phyloP scores from a whole-genome alignment of 257 asterid genomes.

The Petunia axillaris region DNA sequence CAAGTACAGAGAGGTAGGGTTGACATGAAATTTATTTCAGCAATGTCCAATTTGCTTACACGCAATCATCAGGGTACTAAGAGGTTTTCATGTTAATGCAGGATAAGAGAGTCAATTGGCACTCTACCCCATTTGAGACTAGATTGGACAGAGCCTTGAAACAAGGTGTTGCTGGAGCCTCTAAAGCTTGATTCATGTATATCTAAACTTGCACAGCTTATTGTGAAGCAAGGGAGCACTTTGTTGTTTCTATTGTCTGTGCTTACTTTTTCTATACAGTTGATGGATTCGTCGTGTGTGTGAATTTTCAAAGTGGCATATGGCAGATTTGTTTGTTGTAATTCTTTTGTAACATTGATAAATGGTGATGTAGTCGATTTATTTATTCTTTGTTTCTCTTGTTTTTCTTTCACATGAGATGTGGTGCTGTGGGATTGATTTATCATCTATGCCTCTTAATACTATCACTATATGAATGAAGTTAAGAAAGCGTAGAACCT shows the following conservation, averaged over 20 bases:
- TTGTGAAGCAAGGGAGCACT: constrained; percentile 32
- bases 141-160: constrained; percentile 80
- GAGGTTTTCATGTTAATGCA: constrained; percentile 42
- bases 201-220: constrained; percentile 1
- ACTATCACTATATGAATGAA: too few species aligned
- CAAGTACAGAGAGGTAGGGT: constrained; percentile 86
- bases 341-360: constrained; percentile 7
- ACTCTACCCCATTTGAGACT: constrained; percentile 87
- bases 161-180: constrained; percentile 50
- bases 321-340: constrained; percentile 13
- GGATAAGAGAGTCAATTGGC: constrained; percentile 91
- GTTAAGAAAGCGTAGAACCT: too few species aligned
- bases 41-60: not conserved
- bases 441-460: too few species aligned
- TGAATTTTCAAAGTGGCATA: not conserved
- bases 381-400: not conserved
- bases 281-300: not conserved
- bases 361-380: constrained; percentile 19
- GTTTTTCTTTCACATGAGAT: too few species aligned
- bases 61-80: not conserved
- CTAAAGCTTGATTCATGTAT: not conserved
- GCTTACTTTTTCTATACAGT: not conserved
- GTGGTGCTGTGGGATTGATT: too few species aligned
- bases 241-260: constrained; percentile 13
- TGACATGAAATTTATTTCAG: constrained; percentile 15